A percentile compares a stretch with the other conserved stretches of the same genome.
Conservation (phyloP, 257 asterid species). For the Phtheirospermum japonicum region DNA sequence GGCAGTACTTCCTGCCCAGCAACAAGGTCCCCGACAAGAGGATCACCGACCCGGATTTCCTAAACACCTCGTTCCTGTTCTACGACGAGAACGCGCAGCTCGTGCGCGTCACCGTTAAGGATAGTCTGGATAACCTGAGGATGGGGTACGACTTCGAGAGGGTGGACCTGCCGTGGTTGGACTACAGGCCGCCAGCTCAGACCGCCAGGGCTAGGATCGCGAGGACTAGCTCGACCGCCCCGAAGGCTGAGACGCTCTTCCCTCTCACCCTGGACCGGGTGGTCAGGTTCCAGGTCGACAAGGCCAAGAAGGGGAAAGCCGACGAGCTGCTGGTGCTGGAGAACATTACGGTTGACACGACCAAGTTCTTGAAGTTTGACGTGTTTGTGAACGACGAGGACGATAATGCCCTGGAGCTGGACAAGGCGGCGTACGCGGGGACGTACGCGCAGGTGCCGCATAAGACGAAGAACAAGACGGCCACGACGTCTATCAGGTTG, state of each 20-base stretch:
- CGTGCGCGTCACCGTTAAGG: slow-evolving; percentile 44
- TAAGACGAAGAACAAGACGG: slow-evolving; percentile 18
- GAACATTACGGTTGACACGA: slow-evolving; percentile 31
- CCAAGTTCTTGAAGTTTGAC: slow-evolving; percentile 50
- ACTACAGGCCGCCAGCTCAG: slow-evolving; percentile 36
- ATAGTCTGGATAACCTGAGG: slow-evolving; percentile 29
- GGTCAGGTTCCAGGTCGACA: slow-evolving; percentile 30
- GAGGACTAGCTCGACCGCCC: not conserved
- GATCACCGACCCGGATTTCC: slow-evolving; percentile 45
- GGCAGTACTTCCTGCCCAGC: slow-evolving; percentile 35
- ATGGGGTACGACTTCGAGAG: slow-evolving; percentile 45
- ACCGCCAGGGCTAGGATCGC: slow-evolving; percentile 17
- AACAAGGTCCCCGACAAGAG: slow-evolving; percentile 27
- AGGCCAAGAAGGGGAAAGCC: slow-evolving; percentile 37
- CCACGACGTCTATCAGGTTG: slow-evolving; percentile 41
- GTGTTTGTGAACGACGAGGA: slow-evolving; percentile 66
- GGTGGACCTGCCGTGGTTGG: slow-evolving; percentile 48
- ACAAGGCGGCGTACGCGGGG: slow-evolving; percentile 58
- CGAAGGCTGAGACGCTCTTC: slow-evolving; percentile 24
- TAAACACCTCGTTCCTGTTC: slow-evolving; percentile 47
- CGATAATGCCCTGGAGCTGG: slow-evolving; percentile 36
- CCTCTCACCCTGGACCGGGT: slow-evolving; percentile 32
- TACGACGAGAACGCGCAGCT: slow-evolving; percentile 49
- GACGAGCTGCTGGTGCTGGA: slow-evolving; percentile 44
- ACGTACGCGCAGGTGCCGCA: slow-evolving; percentile 65